Percentiles rank a stretch among this genome's conserved stretches.
These are phyloP conservation scores for Aspergillus sp. DNA, from an alignment of 2,329 filamentous ascomycete genomes.

Conservation along the genomic window DNA sequence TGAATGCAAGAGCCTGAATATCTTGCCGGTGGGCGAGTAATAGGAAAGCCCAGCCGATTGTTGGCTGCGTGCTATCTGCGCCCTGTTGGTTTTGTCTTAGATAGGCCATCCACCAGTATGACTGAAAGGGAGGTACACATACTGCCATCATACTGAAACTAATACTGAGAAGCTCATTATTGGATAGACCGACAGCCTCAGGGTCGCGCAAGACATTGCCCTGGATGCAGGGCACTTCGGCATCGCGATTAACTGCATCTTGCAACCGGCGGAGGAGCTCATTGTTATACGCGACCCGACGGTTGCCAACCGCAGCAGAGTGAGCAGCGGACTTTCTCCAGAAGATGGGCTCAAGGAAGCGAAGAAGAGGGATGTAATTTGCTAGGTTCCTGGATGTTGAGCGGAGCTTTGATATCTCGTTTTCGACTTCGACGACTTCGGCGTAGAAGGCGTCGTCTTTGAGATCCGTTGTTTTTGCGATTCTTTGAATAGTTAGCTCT, in stretches of 20 bases:
- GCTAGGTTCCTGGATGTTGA: slow-evolving; percentile 3
- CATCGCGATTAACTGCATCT: background rate
- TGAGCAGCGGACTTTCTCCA: background rate
- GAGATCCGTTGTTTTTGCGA: background rate
- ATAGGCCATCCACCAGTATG: background rate
- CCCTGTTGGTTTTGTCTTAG: background rate
- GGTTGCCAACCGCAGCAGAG: background rate
- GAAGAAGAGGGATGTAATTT: slow-evolving; percentile 4
- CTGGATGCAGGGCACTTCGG: background rate
- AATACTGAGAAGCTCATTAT: background rate
- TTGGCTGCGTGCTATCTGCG: background rate
- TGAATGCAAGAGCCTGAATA: background rate
- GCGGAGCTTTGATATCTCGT: background rate
- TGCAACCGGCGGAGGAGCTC: background rate
- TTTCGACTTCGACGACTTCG: slow-evolving; percentile 1
- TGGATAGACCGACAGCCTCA: background rate
- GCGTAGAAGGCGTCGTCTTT: slow-evolving; percentile 1
- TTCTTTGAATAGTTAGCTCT: background rate
- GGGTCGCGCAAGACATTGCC: background rate
- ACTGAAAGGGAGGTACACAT: background rate
- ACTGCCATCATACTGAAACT: background rate
- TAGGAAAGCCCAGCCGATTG: slow-evolving; percentile 1
- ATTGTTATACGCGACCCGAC: background rate
- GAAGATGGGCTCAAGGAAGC: background rate
- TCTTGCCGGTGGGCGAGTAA: slow-evolving; percentile 1